Evolutionary conservation across 495 filamentous ascomycete genomes (phyloP), one percentile per base, ranked within the genome.

Genomic region (Pseudoneurospora amorphoporcata): DNA sequence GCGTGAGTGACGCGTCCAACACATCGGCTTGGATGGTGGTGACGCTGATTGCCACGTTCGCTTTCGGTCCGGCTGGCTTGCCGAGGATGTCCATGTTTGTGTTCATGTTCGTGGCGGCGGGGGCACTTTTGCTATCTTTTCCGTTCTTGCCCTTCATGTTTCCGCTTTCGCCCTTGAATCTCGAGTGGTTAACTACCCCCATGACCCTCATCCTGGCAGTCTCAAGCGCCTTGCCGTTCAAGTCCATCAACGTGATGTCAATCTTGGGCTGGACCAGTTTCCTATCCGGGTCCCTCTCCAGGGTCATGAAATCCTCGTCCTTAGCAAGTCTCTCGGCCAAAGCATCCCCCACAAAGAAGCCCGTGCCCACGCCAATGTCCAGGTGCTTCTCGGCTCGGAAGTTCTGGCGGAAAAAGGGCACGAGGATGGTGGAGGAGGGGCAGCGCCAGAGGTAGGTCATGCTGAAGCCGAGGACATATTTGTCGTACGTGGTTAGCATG

Each of bases 341-440:
- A 9, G 75, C 72, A 9, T 45, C 35, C 16, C 71, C 69, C 7
- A 76, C 77, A 42, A 82, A 83, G 43, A 79, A 83, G 5, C 83
- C 82, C 0, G 78, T 81, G 2, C 77, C 83, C 32, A 81, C 79
- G 16, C 83, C 83, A 42, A 83, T 77, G 73, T 84, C 81, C 14
- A 84, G 77, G 70, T 85, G 83, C 10, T 72, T 71, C 29, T 41
- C 39, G 10, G 77, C 74, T 6, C 14, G 23, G 38, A 81, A 77
- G 43, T 80, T 73, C 16, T 80, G 70, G 8, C 69, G 68, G 76
- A 83, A 85, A n/a, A 84, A 77, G 3, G 83, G 82, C 7, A 82
- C 74, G 4, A 79, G 75, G n/a, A 81, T 69, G 37, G 70, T 72
- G 14, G 69, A 69, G n/a, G 78, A 77, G 2, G 77, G 75, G 71